Evolutionary conservation across 441 rosid species (phyloP), one percentile per base, ranked within the genome.

Genomic region (Adansonia grandidieri): DNA sequence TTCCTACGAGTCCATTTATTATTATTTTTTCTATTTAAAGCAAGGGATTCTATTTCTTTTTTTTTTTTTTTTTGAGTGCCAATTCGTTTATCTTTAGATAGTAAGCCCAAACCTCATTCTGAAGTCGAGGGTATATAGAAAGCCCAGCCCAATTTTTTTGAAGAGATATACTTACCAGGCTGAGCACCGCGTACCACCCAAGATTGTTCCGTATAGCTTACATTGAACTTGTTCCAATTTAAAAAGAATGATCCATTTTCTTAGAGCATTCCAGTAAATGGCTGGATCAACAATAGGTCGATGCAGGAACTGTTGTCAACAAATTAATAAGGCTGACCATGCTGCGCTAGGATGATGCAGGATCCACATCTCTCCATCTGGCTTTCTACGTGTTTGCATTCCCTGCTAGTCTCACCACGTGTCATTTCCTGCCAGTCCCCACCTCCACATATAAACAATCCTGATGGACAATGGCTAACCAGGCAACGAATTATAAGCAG

Each of bases 361-460:
- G 19, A 73, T 73, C 53, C 51, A 13, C 76, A 10, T 57, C 17
- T 54, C 37, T 73, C 37, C 76, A 17, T 57, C 62, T 50, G 62
- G 32, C 73, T 56, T 45, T 66, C 73, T 28, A 53, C 53, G 73
- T 76, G 79, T 76, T 64, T 7, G 1, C 51, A 9, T 2, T 6
- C 60, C 48, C n/a, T 8, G n/a, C n/a, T 51, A 45, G 74, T 73
- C 14, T 56, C 71, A 5, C 73, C 80, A 51, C 79, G 69, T 78
- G 79, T 77, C 77, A 63, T 13, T 45, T 44, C 20, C 58, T 5
- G 22, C 56, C 51, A n/a, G 7, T 10, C 22, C 20, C 61, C 79
- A n/a, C 54, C 63, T 42, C 19, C 45, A 51, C 13, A 66, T 66
- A 53, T 51, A 75, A 22, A n/a, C 51, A 37, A 28, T 44, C 37